A percentile compares a stretch with the other conserved stretches of the same genome.
Conservation (phyloP, 169 alveolate genomes). For the Plasmodium coatneyi region DNA sequence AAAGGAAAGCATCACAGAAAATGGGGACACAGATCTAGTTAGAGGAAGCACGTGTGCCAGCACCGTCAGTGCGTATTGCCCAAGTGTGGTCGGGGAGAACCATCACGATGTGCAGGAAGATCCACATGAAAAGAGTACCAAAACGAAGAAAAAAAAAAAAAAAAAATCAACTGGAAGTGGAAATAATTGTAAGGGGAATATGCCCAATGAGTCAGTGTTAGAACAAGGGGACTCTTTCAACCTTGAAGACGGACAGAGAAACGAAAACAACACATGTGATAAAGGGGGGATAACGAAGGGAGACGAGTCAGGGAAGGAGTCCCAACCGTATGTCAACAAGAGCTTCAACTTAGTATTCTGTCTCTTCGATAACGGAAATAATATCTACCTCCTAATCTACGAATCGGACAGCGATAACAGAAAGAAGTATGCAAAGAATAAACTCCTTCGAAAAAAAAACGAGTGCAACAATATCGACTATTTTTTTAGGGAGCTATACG, state of each 20-base stretch:
- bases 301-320: not conserved
- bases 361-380: conserved; percentile 38
- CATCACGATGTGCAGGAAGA: not conserved
- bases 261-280: not conserved
- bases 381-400: conserved; percentile 38
- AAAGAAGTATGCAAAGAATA: conserved; percentile 29
- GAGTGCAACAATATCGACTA: conserved; percentile 40
- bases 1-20: not conserved
- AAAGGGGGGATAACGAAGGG: not conserved
- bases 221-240: not conserved
- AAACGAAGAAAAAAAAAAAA: not conserved
- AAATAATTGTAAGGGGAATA: not conserved
- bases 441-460: conserved; percentile 11
- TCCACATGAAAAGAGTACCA: not conserved
- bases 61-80: not conserved
- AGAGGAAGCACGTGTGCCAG: not conserved
- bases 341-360: conserved; percentile 36
- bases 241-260: not conserved
- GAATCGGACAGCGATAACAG: conserved; percentile 55
- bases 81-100: not conserved
- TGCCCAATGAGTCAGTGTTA: not conserved
- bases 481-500: conserved; percentile 35
- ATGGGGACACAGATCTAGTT: not conserved
- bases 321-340: conserved; percentile 13
- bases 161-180: not conserved